These are phyloP conservation scores for Ilyonectria robusta DNA, from an alignment of 2,329 filamentous ascomycete genomes.

Conservation along the genomic window DNA sequence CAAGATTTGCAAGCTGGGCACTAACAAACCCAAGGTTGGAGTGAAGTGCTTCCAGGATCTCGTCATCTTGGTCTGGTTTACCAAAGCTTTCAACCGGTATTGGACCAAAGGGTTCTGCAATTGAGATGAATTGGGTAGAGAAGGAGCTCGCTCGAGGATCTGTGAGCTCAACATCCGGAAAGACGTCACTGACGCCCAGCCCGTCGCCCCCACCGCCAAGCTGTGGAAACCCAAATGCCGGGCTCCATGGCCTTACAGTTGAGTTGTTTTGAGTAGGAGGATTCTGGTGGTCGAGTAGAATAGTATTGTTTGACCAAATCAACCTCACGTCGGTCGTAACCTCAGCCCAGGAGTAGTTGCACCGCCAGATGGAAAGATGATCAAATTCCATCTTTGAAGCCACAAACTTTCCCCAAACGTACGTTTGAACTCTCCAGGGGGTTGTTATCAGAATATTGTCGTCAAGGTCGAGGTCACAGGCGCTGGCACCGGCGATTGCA, in stretches of 20 bases:
- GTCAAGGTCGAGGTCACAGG: no score
- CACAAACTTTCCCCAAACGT: neutral
- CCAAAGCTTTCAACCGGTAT: neutral
- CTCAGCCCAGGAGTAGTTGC: neutral
- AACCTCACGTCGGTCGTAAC: neutral
- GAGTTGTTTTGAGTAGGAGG: neutral
- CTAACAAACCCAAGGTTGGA: neutral
- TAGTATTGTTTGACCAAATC: neutral
- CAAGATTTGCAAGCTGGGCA: constrained; percentile 9
- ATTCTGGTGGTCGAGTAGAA: neutral
- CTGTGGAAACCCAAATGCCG: neutral
- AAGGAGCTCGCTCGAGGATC: neutral
- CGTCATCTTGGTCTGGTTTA: neutral
- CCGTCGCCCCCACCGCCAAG: neutral
- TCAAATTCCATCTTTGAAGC: neutral
- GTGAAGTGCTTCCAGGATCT: neutral
- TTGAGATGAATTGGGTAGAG: neutral
- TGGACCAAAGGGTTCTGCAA: neutral
- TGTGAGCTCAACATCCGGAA: neutral
- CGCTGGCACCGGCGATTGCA: no score
- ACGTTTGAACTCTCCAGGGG: neutral
- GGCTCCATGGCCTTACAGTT: neutral
- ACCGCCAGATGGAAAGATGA: constrained; percentile 4
- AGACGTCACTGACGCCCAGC: neutral
- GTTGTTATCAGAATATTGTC: no score